Evolutionary conservation across 371 early-diverging fungal species (phyloP), one percentile per base, ranked within the genome.

Genomic region (Mortierella sp.): DNA sequence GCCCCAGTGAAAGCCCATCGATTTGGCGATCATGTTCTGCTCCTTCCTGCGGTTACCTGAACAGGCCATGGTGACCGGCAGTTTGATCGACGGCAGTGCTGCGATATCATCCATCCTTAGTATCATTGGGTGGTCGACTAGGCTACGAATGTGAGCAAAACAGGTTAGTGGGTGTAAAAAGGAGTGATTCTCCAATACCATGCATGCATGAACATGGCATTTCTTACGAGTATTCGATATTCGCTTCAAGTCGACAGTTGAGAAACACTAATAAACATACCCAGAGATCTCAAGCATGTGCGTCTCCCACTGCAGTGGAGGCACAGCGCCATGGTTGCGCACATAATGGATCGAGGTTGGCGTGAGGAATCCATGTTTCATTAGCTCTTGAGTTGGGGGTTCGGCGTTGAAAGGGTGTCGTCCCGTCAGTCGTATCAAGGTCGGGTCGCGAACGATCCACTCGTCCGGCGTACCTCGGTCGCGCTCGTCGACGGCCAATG

Each of bases 11-110:
- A 90, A 95, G 78, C 90, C 96, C 77, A 94, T 93, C 35, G 92
- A 91, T 18, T 92, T 91, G 75, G 93, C 93, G 72, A 91, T 88
- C 80, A 92, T 93, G 77, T 95, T 91, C 88, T 95, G 94, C 44
- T 96, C 96, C 75, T 93, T 92, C n/a, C 97, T 89, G 41, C 97
- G 90, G 76, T 96, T 96, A n/a, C 97, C 97, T 1, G 96, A 95
- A 81, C 97, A 97, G 24, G 56, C 56, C 1, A 56, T 10, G 10
- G 56, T 56, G 56, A 56, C 56, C 1, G 56, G 56, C 7, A 56
- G 11, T 11, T 56, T 6, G 56, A 56, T 10, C 56, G 56, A 56
- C 1, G 56, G 56, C 56, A 56, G 7, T n/a, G 56, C 24, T 10
- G n/a, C 56, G 3, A 56, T 56, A n/a, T 56, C 56, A 56, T 56